Conservation (phyloP, 805 yeast species). For the Cyberlindnera veronae region DNA sequence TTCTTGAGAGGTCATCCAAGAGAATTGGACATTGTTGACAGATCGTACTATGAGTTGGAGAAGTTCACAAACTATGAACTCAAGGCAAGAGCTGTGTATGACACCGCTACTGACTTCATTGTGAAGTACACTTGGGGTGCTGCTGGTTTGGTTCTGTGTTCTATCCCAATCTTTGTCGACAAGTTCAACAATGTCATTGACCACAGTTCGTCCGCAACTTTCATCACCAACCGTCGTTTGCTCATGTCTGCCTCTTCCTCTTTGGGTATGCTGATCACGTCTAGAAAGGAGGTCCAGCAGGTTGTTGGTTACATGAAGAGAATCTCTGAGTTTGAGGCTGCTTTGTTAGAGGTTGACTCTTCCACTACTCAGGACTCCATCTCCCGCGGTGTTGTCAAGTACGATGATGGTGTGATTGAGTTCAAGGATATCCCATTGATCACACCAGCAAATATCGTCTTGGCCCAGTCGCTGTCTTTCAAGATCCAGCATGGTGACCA, state of each 20-base stretch:
- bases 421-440: slow-evolving; percentile 76
- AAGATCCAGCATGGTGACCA: slow-evolving; percentile 79
- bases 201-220: slow-evolving; percentile 63
- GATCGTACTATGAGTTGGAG: slow-evolving; percentile 76
- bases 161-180: slow-evolving; percentile 79
- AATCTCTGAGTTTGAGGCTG: slow-evolving; percentile 64
- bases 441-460: slow-evolving; percentile 78
- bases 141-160: slow-evolving; percentile 81
- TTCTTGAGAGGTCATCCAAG: slow-evolving; percentile 75
- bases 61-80: slow-evolving; percentile 72
- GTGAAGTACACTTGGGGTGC: slow-evolving; percentile 97
- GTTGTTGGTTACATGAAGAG: slow-evolving; percentile 78
- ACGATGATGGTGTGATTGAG: slow-evolving; percentile 58
- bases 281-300: slow-evolving; percentile 81
- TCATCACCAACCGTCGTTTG: slow-evolving; percentile 83
- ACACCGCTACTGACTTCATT: slow-evolving; percentile 80
- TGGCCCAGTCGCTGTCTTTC: slow-evolving; percentile 65
- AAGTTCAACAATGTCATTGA: slow-evolving; percentile 41
- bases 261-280: slow-evolving; percentile 78
- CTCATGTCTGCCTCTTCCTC: slow-evolving; percentile 83
- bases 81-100: slow-evolving; percentile 73
- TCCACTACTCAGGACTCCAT: slow-evolving; percentile 21
- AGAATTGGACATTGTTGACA: slow-evolving; percentile 75
- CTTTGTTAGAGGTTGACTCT: slow-evolving; percentile 48
- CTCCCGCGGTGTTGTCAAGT: slow-evolving; percentile 31